phyloP scores from a whole-genome alignment of 2,329 filamentous ascomycete species.

The Didymellaceae sp. region DNA sequence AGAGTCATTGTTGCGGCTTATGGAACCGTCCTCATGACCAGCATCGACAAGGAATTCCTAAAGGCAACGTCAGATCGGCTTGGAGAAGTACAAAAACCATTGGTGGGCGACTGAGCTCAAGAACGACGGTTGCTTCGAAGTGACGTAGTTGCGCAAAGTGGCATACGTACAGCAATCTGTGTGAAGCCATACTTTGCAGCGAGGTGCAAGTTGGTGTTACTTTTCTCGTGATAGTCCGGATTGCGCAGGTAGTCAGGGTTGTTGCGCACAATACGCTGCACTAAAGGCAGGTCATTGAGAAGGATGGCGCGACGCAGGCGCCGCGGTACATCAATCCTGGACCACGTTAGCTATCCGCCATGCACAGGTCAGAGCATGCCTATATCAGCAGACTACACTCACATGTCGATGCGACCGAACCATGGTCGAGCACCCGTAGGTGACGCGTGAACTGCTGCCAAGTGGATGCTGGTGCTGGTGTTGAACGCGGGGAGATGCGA shows the following conservation, averaged over 20 bases:
- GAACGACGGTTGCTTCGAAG: too few relatives aligned
- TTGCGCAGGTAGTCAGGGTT: constrained; percentile 77
- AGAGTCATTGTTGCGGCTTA: constrained; percentile 78
- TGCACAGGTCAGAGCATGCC: not conserved
- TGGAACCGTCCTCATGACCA: constrained; percentile 75
- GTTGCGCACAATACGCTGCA: constrained; percentile 76
- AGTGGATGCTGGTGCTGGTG: constrained; percentile 4
- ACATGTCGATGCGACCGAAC: constrained; percentile 32
- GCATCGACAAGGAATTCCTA: constrained; percentile 71
- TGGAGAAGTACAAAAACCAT: too few relatives aligned
- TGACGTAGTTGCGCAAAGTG: constrained; percentile 5
- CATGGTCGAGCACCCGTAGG: constrained; percentile 27
- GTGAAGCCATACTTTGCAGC: constrained; percentile 75
- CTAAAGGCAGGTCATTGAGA: constrained; percentile 74
- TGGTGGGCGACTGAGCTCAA: not conserved
- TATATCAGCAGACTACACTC: constrained; percentile 2
- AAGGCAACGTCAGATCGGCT: too few relatives aligned
- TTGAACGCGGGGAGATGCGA: constrained; percentile 21
- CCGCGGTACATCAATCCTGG: constrained; percentile 76
- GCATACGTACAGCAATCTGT: constrained; percentile 63
- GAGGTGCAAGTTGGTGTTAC: constrained; percentile 84
- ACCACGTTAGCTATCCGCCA: not conserved
- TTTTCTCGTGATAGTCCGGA: constrained; percentile 75
- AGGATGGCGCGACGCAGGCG: constrained; percentile 84
- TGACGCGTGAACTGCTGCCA: constrained; percentile 13